phyloP scores from a whole-genome alignment of 331 rosid genomes.

The Phaseolus coccineus region DNA sequence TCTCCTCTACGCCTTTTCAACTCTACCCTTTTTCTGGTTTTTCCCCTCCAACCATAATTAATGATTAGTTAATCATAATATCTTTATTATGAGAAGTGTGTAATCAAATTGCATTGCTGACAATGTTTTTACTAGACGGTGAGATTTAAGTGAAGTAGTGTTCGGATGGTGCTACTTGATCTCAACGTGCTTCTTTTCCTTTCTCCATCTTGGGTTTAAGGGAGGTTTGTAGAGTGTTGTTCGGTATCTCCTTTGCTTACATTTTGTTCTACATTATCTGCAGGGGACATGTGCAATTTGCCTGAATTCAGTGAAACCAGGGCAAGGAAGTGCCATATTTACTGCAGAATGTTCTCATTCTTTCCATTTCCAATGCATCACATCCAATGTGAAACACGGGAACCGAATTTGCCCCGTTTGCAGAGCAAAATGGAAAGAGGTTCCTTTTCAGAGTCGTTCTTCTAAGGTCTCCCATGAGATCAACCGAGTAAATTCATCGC shows the following conservation, averaged over 20 bases:
- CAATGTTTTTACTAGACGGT: background rate
- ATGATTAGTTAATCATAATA: conserved; percentile 1
- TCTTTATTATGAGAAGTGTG: background rate
- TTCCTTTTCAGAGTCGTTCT: conserved; percentile 73
- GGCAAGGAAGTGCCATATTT: conserved; percentile 92
- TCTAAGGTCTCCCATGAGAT: conserved; percentile 61
- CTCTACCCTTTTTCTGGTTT: background rate
- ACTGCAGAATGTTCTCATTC: conserved; percentile 98
- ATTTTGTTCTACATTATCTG: conserved; percentile 38
- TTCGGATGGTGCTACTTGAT: background rate
- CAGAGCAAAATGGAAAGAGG: conserved; percentile 95
- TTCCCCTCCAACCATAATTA: background rate
- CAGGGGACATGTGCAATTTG: conserved; percentile 93
- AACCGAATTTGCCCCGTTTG: conserved; percentile 90
- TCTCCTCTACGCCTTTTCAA: background rate
- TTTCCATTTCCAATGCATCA: conserved; percentile 93
- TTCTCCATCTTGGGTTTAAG: conserved; percentile 15
- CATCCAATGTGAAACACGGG: conserved; percentile 92
- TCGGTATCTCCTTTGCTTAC: conserved; percentile 40
- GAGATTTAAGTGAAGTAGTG: background rate
- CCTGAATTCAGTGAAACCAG: conserved; percentile 72
- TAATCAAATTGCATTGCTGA: conserved; percentile 8
- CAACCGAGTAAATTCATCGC: conserved; percentile 59
- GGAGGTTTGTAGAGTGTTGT: conserved; percentile 20
- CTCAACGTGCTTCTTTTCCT: background rate